A percentile compares a stretch with the other conserved stretches of the same genome.
phyloP scores from a whole-genome alignment of 768 basidiomycete species.

The Trametes sanguinea region DNA sequence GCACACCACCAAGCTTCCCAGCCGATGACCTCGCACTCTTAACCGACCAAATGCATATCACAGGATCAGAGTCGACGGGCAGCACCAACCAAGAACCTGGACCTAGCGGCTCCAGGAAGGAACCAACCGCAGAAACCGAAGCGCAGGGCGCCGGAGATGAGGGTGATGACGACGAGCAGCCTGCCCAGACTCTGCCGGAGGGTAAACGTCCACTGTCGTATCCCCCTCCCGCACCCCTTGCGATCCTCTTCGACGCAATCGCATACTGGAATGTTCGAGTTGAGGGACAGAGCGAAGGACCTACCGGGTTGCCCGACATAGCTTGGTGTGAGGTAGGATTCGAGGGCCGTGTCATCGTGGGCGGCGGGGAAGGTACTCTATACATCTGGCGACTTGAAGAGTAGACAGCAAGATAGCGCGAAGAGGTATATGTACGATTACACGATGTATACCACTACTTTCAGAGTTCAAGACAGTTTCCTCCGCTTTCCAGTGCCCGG shows the following conservation, averaged over 20 bases:
- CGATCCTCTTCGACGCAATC: constrained; percentile 19
- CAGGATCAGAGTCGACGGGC: not conserved
- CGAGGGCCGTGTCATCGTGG: constrained; percentile 25
- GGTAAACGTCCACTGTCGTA: not conserved
- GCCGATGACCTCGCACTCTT: constrained; percentile 26
- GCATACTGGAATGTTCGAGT: constrained; percentile 30
- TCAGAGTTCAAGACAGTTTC: constrained; percentile 27
- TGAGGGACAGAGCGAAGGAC: constrained; percentile 6
- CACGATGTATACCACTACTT: constrained; percentile 2
- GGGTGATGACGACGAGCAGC: constrained; percentile 6
- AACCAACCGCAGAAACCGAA: constrained; percentile 7
- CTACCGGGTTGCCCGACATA: constrained; percentile 19
- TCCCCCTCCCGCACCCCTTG: constrained; percentile 17
- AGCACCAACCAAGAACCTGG: not conserved
- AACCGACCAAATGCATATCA: constrained; percentile 12
- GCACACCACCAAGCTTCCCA: constrained; percentile 46
- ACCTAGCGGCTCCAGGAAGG: not conserved
- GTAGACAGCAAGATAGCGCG: not conserved
- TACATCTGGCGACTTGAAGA: constrained; percentile 26
- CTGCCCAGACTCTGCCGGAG: constrained; percentile 21
- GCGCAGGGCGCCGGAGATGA: not conserved
- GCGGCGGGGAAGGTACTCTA: constrained; percentile 26
- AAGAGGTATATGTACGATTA: constrained; percentile 4
- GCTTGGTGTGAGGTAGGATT: constrained; percentile 27
- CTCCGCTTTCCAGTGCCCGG: constrained; percentile 42